A percentile compares a stretch with the other conserved stretches of the same genome.
phyloP scores from a whole-genome alignment of 2,329 filamentous ascomycete genomes.

The Cercospora sesami region DNA sequence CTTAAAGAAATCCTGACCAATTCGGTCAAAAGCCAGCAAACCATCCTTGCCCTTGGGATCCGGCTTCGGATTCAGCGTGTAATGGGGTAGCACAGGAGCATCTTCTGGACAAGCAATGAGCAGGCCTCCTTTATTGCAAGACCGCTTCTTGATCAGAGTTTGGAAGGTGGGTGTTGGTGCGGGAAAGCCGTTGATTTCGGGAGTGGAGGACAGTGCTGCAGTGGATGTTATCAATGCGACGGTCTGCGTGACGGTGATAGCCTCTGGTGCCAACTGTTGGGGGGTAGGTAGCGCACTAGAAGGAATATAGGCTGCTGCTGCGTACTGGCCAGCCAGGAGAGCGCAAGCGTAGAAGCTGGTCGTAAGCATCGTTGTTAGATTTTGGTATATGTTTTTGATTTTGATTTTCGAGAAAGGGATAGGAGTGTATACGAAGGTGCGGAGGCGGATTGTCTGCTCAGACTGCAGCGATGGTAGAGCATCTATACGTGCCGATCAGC shows the following conservation, averaged over 20 bases:
- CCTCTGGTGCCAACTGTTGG: neutral
- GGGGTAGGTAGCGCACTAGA: neutral
- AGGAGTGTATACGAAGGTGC: neutral
- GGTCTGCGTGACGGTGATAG: neutral
- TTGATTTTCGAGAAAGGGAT: neutral
- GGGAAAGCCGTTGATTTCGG: neutral
- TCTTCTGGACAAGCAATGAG: neutral
- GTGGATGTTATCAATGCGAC: neutral
- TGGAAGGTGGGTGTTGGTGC: neutral
- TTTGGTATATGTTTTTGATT: neutral
- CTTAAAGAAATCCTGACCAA: neutral
- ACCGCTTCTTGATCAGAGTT: neutral
- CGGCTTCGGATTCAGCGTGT: neutral
- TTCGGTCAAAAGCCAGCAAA: neutral
- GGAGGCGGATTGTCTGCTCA: neutral
- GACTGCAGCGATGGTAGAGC: neutral
- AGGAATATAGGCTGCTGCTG: constrained; percentile 6
- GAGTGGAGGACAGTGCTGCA: neutral
- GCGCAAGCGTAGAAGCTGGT: neutral
- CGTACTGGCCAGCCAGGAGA: constrained; percentile 11
- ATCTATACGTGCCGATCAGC: neutral
- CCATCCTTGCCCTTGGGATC: neutral
- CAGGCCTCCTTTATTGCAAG: neutral
- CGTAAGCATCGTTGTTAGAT: constrained; percentile 1
- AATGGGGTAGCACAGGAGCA: neutral